Conservation (phyloP, 139 green algal species). For the Bryopsis sp. region DNA sequence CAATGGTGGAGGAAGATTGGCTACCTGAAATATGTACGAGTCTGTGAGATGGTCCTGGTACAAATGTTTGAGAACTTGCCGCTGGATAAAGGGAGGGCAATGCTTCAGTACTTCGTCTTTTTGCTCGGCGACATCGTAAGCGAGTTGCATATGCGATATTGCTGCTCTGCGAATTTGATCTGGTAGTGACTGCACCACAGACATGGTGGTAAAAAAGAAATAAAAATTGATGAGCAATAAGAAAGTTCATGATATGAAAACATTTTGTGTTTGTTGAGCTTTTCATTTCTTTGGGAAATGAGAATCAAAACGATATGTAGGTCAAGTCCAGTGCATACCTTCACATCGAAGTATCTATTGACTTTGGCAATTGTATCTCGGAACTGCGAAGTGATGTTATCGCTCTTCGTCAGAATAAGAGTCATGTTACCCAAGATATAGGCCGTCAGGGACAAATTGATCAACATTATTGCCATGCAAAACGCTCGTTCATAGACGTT, state of each 20-base stretch:
- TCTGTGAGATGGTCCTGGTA: neutral
- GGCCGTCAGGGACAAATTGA: neutral
- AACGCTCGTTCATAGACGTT: slow-evolving; percentile 15
- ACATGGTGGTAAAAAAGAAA: no score
- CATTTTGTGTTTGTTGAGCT: no score
- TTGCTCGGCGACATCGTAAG: neutral
- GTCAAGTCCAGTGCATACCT: neutral
- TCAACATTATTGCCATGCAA: neutral
- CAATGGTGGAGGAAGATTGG: no score
- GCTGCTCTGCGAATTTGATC: neutral
- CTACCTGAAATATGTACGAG: slow-evolving; percentile 1
- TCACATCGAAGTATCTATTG: neutral
- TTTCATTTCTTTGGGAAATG: no score
- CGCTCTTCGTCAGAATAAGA: neutral
- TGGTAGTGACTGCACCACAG: neutral
- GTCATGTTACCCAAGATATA: slow-evolving; percentile 4
- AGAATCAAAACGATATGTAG: no score
- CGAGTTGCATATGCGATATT: neutral
- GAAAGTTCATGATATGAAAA: no score
- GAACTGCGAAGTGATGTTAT: neutral
- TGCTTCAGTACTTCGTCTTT: neutral
- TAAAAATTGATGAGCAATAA: no score
- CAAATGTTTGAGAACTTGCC: neutral
- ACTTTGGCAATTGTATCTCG: neutral
- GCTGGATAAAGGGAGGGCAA: neutral